Conservation (phyloP, 1,284 basidiomycete genomes). For the Microbotryum silenes-acaulis region DNA sequence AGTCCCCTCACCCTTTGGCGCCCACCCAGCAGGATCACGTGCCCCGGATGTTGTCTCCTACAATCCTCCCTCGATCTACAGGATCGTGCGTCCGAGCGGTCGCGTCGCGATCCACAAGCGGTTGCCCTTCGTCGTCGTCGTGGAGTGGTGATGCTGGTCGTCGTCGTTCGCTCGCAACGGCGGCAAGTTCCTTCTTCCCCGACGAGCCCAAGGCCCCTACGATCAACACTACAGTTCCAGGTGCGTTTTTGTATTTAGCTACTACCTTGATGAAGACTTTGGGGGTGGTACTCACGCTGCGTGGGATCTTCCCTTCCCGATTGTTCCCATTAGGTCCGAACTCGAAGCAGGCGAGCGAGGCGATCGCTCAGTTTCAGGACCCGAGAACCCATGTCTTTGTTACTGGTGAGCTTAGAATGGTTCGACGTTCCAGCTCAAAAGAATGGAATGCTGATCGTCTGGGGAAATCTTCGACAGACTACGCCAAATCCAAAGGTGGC, state of each 20-base stretch:
- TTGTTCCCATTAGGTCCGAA: slow-evolving; percentile 26
- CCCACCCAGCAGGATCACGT: no score
- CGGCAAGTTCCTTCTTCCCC: slow-evolving; percentile 28
- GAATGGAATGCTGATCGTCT: background rate
- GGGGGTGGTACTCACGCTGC: no score
- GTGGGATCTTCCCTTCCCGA: background rate
- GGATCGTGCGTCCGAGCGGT: no score
- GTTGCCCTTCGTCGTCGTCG: no score
- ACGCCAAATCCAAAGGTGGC: slow-evolving; percentile 36
- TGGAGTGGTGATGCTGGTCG: no score
- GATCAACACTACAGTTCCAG: slow-evolving; percentile 37
- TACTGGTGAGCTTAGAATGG: slow-evolving; percentile 30
- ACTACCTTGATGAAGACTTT: background rate
- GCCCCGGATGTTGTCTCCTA: no score
- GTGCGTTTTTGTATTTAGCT: slow-evolving; percentile 7
- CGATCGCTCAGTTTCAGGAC: slow-evolving; percentile 43
- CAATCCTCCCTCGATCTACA: no score
- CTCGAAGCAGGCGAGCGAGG: slow-evolving; percentile 33
- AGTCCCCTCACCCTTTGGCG: no score
- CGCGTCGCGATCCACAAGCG: no score
- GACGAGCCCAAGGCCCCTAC: slow-evolving; percentile 35
- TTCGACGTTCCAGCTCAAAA: background rate
- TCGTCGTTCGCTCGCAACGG: no score
- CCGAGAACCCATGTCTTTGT: slow-evolving; percentile 43
- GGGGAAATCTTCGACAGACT: slow-evolving; percentile 33